Percentiles rank a stretch among this genome's conserved stretches.
These are phyloP conservation scores for Entoloma clypeatum DNA, from an alignment of 1,284 basidiomycete species.

Conservation along the genomic window DNA sequence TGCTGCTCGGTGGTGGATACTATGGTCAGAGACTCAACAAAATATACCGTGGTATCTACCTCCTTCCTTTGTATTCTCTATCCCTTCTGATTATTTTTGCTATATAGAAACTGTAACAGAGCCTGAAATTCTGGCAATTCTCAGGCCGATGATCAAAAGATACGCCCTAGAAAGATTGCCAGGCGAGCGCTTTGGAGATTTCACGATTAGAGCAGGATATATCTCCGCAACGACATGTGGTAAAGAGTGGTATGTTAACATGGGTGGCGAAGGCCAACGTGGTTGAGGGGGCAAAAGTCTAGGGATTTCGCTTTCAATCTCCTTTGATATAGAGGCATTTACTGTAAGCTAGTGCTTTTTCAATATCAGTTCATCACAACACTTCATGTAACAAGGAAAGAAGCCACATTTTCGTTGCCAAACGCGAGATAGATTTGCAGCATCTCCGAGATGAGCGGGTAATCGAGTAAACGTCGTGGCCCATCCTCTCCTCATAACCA, in stretches of 20 bases:
- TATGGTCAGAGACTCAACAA: constrained; percentile 93
- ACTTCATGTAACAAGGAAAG: too few species aligned
- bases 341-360: too few species aligned
- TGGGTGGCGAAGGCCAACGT: constrained; percentile 67
- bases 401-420: too few species aligned
- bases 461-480: too few species aligned
- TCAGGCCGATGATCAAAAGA: constrained; percentile 88
- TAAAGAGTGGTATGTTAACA: constrained; percentile 77
- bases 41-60: constrained; percentile 68
- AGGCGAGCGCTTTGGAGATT: constrained; percentile 97
- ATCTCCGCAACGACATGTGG: constrained; percentile 78
- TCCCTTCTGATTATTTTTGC: neutral
- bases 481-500: constrained; percentile 7
- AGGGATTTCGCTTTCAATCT: constrained; percentile 2
- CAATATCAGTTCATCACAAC: too few species aligned
- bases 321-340: too few species aligned
- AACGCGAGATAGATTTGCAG: too few species aligned
- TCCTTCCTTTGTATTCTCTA: neutral
- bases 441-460: too few species aligned
- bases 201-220: constrained; percentile 85
- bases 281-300: constrained; percentile 18
- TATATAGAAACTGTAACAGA: constrained; percentile 83
- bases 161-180: constrained; percentile 87
- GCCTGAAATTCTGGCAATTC: constrained; percentile 89
- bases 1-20: constrained; percentile 96